These are phyloP conservation scores for Hemileia vastatrix DNA, from an alignment of 1,284 basidiomycete genomes.

Conservation along the genomic window DNA sequence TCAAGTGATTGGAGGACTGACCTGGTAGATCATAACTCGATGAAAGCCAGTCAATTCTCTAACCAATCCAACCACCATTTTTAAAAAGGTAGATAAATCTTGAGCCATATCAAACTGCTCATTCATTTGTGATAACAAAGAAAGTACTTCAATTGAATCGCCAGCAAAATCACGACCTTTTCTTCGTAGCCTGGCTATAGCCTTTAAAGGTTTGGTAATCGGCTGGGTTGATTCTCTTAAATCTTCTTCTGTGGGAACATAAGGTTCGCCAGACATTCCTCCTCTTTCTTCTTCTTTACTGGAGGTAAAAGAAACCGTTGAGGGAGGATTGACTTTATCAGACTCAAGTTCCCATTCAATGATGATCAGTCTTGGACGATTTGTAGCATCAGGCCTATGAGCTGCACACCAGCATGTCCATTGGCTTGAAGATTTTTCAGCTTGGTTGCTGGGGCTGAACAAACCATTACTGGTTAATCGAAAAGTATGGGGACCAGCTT, in stretches of 20 bases:
- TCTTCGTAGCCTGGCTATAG: constrained; percentile 56
- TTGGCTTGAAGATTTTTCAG: constrained; percentile 51
- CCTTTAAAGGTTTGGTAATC: constrained; percentile 61
- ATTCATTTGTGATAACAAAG: constrained; percentile 71
- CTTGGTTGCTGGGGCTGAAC: constrained; percentile 29
- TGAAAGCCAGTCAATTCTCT: constrained; percentile 77
- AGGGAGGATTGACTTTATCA: constrained; percentile 64
- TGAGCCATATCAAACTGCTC: constrained; percentile 65
- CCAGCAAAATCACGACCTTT: constrained; percentile 44
- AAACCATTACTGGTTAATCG: constrained; percentile 30
- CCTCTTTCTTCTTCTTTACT: constrained; percentile 16
- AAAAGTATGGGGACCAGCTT: constrained; percentile 29
- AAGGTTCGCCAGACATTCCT: constrained; percentile 22
- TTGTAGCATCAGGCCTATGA: constrained; percentile 52
- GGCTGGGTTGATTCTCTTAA: constrained; percentile 67
- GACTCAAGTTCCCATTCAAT: constrained; percentile 75
- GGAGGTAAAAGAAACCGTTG: constrained; percentile 45
- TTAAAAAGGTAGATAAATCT: constrained; percentile 63
- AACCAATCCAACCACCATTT: constrained; percentile 68
- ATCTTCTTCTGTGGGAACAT: constrained; percentile 44
- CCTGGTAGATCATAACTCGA: constrained; percentile 79
- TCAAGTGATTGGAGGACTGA: constrained; percentile 33
- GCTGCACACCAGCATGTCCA: constrained; percentile 81
- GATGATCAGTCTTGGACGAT: constrained; percentile 50
- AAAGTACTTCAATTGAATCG: constrained; percentile 68